Base-by-base conservation (phyloP, 2,329 filamentous ascomycete species). In the Penicillium sp. region DNA sequence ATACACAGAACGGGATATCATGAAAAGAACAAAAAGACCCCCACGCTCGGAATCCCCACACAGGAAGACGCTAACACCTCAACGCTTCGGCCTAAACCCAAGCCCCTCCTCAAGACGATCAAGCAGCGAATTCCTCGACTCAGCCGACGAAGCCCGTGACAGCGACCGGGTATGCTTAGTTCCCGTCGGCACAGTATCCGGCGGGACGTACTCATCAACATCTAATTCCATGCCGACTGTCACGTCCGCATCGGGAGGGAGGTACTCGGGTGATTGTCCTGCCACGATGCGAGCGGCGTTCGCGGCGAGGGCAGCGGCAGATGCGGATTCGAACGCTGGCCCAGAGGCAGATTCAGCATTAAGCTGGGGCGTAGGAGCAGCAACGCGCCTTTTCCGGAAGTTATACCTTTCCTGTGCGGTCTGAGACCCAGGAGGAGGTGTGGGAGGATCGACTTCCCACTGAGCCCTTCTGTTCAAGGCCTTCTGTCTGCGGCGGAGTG, bases 41-140 rank as follows among this genome's bases (percentile, higher is more conserved):
- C 19, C 7, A 22, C 12, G 34, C 13, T 31, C 28, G 13, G 40
- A 21, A 47, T 42, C 29, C 12, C 28, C 4, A 6, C 12, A 24
- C 12, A 10, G 13, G 6, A 21, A 21, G 9, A 17, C 10, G 12
- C 12, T 15, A 31, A 3, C 24, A 17, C 5, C 7, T 45, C 32
- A 49, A 21, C 42, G 43, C 34, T 52, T 58, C 24, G 57, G 17
- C n/a, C 58, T 55, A 24, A 60, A 24, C 21, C 58, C 58, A 38
- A 60, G 54, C 1, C 57, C 57, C 15, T 57, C 56, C 22, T 60
- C 58, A 24, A 60, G 46, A 7, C 54, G 49, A 43, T 60, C 58
- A 4, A 60, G 45, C 10, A 60, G 15, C 4, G 49, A 57, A 34
- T 59, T 59, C 3, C 24, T 13, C 4, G 58, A 60, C 1, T 7